Percentiles rank a stretch among this genome's conserved stretches.
Conservation (phyloP, 257 asterid genomes). For the Solanum phureja region DNA sequence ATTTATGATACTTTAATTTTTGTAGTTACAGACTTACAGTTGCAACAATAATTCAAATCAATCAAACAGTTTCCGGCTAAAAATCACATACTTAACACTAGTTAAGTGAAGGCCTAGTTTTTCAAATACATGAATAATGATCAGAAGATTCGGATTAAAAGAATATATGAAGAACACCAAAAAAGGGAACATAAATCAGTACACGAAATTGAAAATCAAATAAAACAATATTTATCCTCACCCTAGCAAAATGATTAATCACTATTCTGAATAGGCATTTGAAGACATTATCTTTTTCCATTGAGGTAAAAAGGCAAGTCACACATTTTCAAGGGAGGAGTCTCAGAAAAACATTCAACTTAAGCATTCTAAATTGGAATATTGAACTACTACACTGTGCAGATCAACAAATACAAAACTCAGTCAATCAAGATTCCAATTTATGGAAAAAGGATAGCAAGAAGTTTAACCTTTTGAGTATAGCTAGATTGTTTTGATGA, state of each 20-base stretch:
- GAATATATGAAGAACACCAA: background rate
- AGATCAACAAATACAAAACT: background rate
- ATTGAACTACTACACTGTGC: background rate
- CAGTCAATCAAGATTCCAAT: background rate
- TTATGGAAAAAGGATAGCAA: background rate
- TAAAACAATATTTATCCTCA: background rate
- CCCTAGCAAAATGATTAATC: background rate
- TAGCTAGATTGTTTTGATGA: conserved; percentile 39
- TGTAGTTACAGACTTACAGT: background rate
- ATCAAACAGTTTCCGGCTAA: background rate
- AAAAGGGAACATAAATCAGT: background rate
- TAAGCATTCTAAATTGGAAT: background rate
- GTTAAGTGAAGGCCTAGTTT: background rate
- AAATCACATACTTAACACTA: background rate
- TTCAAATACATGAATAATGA: background rate
- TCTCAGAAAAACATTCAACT: background rate
- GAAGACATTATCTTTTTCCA: background rate
- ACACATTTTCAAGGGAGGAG: background rate
- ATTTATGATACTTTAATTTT: background rate
- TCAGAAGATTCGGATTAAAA: background rate
- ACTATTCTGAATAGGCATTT: background rate
- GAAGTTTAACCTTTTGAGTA: conserved; percentile 35
- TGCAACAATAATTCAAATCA: background rate
- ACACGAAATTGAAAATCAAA: background rate
- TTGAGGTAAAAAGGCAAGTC: background rate